Conservation (phyloP, 2,329 filamentous ascomycete species). For the Zalaria sp. region DNA sequence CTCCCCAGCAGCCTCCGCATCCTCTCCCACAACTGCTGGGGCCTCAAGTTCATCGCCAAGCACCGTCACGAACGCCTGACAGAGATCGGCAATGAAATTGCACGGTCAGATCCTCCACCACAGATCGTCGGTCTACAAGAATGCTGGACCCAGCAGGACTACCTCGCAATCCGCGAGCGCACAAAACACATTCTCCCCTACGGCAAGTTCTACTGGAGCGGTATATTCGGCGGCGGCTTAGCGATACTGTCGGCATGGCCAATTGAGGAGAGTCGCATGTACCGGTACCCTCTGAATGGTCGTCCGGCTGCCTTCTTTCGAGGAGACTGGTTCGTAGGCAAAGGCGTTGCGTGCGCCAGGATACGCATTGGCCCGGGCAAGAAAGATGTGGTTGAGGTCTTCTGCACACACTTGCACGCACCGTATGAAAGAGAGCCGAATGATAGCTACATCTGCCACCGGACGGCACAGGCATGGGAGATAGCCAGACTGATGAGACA, state of each 20-base stretch:
- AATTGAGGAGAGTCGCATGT: slow-evolving; percentile 79
- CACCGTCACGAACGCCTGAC: slow-evolving; percentile 62
- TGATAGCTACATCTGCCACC: slow-evolving; percentile 81
- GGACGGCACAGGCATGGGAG: slow-evolving; percentile 88
- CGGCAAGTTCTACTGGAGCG: slow-evolving; percentile 85
- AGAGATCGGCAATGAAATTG: slow-evolving; percentile 73
- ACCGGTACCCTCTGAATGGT: slow-evolving; percentile 78
- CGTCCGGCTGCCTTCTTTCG: slow-evolving; percentile 86
- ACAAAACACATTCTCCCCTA: slow-evolving; percentile 67
- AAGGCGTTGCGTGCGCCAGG: slow-evolving; percentile 74
- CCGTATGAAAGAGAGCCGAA: slow-evolving; percentile 69
- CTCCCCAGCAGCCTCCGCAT: slow-evolving; percentile 50
- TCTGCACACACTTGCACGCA: slow-evolving; percentile 86
- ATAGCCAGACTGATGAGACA: slow-evolving; percentile 77
- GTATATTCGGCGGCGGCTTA: slow-evolving; percentile 78
- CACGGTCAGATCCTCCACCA: slow-evolving; percentile 50
- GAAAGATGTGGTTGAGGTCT: slow-evolving; percentile 68
- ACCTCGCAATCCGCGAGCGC: slow-evolving; percentile 58
- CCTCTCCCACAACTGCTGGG: slow-evolving; percentile 93
- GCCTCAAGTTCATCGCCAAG: slow-evolving; percentile 72
- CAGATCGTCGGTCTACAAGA: slow-evolving; percentile 90
- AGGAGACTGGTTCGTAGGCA: slow-evolving; percentile 93
- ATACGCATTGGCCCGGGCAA: slow-evolving; percentile 54
- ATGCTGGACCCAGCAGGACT: slow-evolving; percentile 83
- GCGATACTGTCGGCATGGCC: slow-evolving; percentile 87